A percentile compares a stretch with the other conserved stretches of the same genome.
Conservation (phyloP, 768 basidiomycete species). For the Trametes coccinea region DNA sequence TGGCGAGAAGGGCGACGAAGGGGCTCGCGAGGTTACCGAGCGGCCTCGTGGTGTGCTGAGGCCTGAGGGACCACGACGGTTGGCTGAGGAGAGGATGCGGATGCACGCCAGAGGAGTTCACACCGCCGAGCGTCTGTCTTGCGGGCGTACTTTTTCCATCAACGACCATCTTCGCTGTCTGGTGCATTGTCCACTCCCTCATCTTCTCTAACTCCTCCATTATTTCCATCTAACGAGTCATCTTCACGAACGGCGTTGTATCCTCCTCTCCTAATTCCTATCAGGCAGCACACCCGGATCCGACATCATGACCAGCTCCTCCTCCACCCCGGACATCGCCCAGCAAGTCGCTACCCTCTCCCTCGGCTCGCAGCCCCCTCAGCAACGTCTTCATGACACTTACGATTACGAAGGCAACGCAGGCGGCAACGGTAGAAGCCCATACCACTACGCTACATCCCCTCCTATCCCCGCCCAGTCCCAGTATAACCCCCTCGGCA, state of each 20-base stretch:
- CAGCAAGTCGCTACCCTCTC: conserved; percentile 50
- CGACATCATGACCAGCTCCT: conserved; percentile 72
- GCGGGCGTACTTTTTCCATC: conserved; percentile 30
- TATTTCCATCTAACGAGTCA: conserved; percentile 27
- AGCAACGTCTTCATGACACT: conserved; percentile 83
- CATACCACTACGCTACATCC: conserved; percentile 72
- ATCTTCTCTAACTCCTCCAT: conserved; percentile 23
- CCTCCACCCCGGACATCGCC: conserved; percentile 71
- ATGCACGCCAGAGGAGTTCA: conserved; percentile 9
- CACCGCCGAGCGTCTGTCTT: conserved; percentile 21
- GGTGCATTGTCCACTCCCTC: conserved; percentile 25
- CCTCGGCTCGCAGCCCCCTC: conserved; percentile 59
- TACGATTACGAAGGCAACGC: conserved; percentile 77
- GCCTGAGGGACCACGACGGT: background rate
- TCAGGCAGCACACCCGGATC: conserved; percentile 11
- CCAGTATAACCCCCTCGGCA: conserved; percentile 50
- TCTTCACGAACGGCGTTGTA: conserved; percentile 27
- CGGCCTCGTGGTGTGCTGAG: conserved; percentile 18
- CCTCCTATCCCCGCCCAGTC: conserved; percentile 56
- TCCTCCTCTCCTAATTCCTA: conserved; percentile 17
- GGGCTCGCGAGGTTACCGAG: background rate
- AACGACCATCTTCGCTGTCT: conserved; percentile 32
- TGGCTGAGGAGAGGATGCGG: background rate
- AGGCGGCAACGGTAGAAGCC: conserved; percentile 50
- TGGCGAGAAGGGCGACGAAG: background rate